Conservation (phyloP, 305 asterid genomes). For the Nicotiana rustica region DNA sequence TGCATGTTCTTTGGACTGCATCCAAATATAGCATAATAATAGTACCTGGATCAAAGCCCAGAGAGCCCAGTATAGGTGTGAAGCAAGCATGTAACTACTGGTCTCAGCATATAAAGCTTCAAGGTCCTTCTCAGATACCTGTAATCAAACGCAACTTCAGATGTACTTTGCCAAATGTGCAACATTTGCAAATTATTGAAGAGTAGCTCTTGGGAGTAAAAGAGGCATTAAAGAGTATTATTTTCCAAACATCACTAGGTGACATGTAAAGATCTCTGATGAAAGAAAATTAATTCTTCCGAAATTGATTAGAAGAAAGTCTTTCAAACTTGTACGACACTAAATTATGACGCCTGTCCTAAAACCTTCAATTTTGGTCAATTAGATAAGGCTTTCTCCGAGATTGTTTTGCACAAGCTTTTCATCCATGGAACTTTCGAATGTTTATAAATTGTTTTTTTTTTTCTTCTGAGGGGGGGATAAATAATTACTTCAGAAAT, state of each 20-base stretch:
- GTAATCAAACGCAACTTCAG: conserved; percentile 32
- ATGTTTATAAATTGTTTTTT: neutral
- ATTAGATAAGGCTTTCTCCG: neutral
- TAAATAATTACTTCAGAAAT: neutral
- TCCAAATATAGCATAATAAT: neutral
- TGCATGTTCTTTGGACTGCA: conserved; percentile 8
- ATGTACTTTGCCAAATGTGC: neutral
- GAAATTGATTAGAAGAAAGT: conserved; percentile 11
- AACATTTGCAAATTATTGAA: neutral
- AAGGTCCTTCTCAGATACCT: conserved; percentile 72
- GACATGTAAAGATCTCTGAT: neutral
- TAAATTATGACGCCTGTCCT: neutral
- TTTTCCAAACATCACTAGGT: conserved; percentile 4
- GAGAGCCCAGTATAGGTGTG: conserved; percentile 89
- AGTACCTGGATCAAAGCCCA: conserved; percentile 96
- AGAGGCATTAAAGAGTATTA: neutral
- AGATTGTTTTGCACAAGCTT: neutral
- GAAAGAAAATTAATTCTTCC: neutral
- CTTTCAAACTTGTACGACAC: neutral
- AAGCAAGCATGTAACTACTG: conserved; percentile 73
- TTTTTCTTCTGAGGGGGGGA: neutral
- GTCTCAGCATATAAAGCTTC: conserved; percentile 78
- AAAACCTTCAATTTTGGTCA: neutral
- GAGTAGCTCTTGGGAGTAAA: neutral
- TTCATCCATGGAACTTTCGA: neutral